phyloP scores from a whole-genome alignment of 495 filamentous ascomycete species.

The Lichina pygmaea region DNA sequence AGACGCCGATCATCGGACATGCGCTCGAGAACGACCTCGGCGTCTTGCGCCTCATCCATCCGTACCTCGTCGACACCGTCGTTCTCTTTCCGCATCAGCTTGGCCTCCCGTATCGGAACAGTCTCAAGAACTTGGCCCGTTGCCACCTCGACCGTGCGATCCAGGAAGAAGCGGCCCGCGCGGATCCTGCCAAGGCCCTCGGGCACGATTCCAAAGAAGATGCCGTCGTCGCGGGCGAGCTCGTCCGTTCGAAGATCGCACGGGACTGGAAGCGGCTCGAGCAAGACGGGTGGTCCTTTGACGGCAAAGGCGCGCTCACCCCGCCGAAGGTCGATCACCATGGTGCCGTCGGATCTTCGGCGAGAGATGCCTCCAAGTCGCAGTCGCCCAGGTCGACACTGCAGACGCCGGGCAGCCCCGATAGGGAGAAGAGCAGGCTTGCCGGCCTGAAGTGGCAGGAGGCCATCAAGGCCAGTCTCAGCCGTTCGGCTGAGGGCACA shows the following conservation, averaged over 20 bases:
- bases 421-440: too few relatives aligned
- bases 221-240: conserved; percentile 60
- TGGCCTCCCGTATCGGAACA: conserved; percentile 49
- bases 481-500: too few relatives aligned
- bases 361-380: too few relatives aligned
- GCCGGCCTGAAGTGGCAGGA: too few relatives aligned
- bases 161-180: conserved; percentile 24
- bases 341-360: too few relatives aligned
- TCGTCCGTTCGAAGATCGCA: conserved; percentile 40
- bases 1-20: conserved; percentile 71
- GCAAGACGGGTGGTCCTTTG: conserved; percentile 31
- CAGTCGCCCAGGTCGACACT: too few relatives aligned
- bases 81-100: conserved; percentile 53
- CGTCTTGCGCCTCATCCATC: conserved; percentile 55
- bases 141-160: conserved; percentile 42
- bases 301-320: neutral
- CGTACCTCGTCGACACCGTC: conserved; percentile 61
- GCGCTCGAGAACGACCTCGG: conserved; percentile 91
- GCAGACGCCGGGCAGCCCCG: too few relatives aligned
- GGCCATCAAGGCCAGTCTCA: too few relatives aligned
- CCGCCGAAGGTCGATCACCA: neutral
- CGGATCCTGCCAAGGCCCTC: conserved; percentile 18
- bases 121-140: conserved; percentile 40
- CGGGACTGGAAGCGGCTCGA: conserved; percentile 37
- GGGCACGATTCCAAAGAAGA: conserved; percentile 85